phyloP scores from a whole-genome alignment of 352 stramenopile genomes.

The Plasmopara halstedii region DNA sequence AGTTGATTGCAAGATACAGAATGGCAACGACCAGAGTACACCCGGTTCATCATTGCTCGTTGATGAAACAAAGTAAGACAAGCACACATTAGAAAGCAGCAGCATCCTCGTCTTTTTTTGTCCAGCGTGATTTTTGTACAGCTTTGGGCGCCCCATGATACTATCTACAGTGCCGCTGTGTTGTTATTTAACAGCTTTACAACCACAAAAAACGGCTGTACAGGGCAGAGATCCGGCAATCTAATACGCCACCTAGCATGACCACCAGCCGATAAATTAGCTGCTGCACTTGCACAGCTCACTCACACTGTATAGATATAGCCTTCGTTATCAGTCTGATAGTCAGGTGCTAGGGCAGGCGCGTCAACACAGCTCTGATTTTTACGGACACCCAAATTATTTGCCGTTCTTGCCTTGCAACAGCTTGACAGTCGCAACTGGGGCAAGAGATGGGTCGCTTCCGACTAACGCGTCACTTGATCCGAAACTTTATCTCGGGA shows the following conservation, averaged over 20 bases:
- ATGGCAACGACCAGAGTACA: too few species aligned
- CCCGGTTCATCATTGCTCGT: too few species aligned
- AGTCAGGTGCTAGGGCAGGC: background rate
- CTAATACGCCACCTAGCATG: background rate
- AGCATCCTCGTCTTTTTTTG: too few species aligned
- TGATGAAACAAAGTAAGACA: too few species aligned
- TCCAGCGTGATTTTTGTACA: too few species aligned
- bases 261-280: background rate
- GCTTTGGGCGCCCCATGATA: background rate
- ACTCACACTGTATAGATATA: background rate
- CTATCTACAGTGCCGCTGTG: background rate
- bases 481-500: constrained; percentile 13
- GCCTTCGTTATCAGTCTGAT: background rate
- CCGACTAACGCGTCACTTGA: constrained; percentile 9
- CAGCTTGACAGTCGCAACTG: constrained; percentile 6
- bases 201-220: background rate
- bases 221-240: background rate
- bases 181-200: background rate
- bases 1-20: background rate
- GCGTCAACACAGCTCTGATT: too few species aligned
- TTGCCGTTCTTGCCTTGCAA: background rate
- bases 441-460: constrained; percentile 15
- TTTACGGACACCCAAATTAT: background rate
- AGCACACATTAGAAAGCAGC: too few species aligned
- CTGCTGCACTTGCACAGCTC: background rate